Conservation (phyloP, 2,329 filamentous ascomycete species). For the Calycina herbarum region DNA sequence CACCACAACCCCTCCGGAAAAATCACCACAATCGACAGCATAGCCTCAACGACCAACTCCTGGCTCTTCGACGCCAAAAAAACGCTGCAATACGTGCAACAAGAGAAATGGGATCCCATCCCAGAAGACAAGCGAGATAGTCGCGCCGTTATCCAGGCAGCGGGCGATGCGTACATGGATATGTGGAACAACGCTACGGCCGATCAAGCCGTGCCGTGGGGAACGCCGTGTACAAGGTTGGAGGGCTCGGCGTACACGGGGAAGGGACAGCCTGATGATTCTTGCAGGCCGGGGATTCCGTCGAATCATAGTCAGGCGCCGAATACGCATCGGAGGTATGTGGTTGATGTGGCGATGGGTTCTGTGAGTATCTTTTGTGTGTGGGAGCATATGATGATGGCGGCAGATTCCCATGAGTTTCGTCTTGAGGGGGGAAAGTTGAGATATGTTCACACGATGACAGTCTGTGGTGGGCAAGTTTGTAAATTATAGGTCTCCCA, state of each 20-base stretch:
- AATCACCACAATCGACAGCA: conserved; percentile 19
- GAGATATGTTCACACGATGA: conserved; percentile 24
- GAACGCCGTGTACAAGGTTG: conserved; percentile 18
- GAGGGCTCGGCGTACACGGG: conserved; percentile 23
- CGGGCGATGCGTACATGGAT: conserved; percentile 22
- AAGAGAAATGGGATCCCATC: conserved; percentile 19
- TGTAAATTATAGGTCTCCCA: conserved; percentile 8
- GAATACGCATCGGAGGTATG: conserved; percentile 17
- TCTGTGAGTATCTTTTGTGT: conserved; percentile 22
- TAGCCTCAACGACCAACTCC: conserved; percentile 17
- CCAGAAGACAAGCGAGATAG: conserved; percentile 18
- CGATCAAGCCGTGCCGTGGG: conserved; percentile 15
- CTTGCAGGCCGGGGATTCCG: conserved; percentile 13
- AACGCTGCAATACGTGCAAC: conserved; percentile 15
- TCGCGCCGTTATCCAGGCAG: conserved; percentile 19
- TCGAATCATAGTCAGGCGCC: conserved; percentile 14
- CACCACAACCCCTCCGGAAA: conserved; percentile 11
- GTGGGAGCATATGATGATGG: conserved; percentile 24
- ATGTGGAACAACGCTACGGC: conserved; percentile 15
- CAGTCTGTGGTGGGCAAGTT: conserved; percentile 18
- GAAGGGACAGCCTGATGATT: neutral
- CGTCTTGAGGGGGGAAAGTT: conserved; percentile 21
- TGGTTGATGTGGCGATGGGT: conserved; percentile 23
- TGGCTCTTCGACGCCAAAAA: conserved; percentile 25
- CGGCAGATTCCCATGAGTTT: conserved; percentile 23